These are phyloP conservation scores for Penicillium sp. DNA, from an alignment of 2,329 filamentous ascomycete species.

Conservation along the genomic window DNA sequence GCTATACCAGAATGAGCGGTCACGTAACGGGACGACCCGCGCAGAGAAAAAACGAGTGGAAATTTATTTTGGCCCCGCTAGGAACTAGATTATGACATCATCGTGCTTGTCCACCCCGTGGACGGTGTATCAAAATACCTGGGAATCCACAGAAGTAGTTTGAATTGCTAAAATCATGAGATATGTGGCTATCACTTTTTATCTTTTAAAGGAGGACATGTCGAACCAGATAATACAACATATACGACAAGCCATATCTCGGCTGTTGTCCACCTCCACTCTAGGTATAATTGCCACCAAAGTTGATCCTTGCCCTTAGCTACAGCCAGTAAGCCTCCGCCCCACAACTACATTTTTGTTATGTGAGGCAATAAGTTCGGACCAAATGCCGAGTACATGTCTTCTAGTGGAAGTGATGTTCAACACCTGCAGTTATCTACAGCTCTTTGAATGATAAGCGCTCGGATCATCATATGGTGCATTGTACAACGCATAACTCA, in stretches of 20 bases:
- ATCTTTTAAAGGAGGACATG: background rate
- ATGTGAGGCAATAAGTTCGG: background rate
- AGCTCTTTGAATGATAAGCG: background rate
- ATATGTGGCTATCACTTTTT: background rate
- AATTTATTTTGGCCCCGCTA: background rate
- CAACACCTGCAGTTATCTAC: background rate
- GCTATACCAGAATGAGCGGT: conserved; percentile 1
- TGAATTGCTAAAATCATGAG: background rate
- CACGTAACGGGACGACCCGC: conserved; percentile 18
- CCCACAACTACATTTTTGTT: background rate
- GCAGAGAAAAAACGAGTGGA: background rate
- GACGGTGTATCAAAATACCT: background rate
- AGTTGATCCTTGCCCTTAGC: background rate
- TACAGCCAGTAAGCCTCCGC: background rate
- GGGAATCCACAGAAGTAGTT: background rate
- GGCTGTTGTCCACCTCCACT: too few relatives aligned
- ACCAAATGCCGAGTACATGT: background rate
- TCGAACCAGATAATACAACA: background rate
- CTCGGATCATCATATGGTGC: background rate
- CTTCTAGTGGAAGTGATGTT: background rate
- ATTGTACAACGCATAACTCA: background rate
- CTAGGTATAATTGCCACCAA: background rate
- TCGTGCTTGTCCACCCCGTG: background rate
- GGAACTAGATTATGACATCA: conserved; percentile 1
- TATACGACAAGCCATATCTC: background rate